These are phyloP conservation scores for Kwoniella shivajii DNA, from an alignment of 1,284 basidiomycete genomes.

Conservation along the genomic window DNA sequence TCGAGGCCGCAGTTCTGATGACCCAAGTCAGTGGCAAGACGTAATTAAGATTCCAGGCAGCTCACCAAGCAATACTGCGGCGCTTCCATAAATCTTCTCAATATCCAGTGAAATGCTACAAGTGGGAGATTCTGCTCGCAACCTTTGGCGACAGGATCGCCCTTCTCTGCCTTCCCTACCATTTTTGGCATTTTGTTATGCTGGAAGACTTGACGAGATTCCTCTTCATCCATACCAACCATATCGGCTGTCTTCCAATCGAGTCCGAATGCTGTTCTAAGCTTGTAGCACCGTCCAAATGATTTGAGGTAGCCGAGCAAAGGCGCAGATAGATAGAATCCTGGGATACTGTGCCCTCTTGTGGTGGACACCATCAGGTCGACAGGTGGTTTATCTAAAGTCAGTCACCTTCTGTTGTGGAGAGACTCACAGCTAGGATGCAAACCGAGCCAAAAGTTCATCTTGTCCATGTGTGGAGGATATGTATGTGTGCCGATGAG, in stretches of 20 bases:
- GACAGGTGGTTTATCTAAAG: conserved; percentile 25
- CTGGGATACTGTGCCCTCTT: conserved; percentile 11
- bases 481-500: conserved; percentile 24
- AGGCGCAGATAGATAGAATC: conserved; percentile 24
- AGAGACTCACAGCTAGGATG: conserved; percentile 22
- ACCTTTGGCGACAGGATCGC: conserved; percentile 26
- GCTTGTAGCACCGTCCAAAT: conserved; percentile 21
- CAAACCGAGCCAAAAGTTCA: conserved; percentile 21
- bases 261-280: conserved; percentile 16
- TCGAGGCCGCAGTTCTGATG: conserved; percentile 29
- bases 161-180: conserved; percentile 1
- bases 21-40: neutral
- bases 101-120: conserved; percentile 26
- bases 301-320: conserved; percentile 22
- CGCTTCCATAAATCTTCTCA: conserved; percentile 26
- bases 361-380: conserved; percentile 13
- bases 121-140: conserved; percentile 24
- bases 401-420: neutral
- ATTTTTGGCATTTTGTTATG: neutral
- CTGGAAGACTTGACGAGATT: conserved; percentile 14
- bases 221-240: conserved; percentile 23
- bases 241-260: conserved; percentile 25
- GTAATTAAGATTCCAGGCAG: neutral
- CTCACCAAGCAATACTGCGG: conserved; percentile 31
- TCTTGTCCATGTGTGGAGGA: conserved; percentile 18